Conservation (phyloP, 2,329 filamentous ascomycete genomes). For the Dothidotthia symphoricarpi region DNA sequence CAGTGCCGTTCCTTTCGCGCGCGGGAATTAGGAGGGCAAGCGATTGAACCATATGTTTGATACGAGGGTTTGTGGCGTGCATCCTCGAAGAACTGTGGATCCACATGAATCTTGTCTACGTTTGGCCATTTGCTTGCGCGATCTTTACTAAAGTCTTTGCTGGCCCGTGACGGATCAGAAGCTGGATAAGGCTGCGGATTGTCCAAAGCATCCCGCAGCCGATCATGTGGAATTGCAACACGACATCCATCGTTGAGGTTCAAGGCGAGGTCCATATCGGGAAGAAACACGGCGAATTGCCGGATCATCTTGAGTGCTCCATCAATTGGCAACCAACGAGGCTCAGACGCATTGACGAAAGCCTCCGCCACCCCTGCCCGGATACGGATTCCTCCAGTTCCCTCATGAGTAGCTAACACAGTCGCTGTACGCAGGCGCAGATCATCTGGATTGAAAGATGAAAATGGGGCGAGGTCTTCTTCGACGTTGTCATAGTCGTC, state of each 20-base stretch:
- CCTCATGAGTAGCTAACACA: slow-evolving; percentile 54
- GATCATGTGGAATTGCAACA: slow-evolving; percentile 53
- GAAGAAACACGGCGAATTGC: slow-evolving; percentile 51
- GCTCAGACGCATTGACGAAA: slow-evolving; percentile 49
- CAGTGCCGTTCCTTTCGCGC: slow-evolving; percentile 60
- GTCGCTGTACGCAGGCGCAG: slow-evolving; percentile 55
- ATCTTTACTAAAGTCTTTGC: slow-evolving; percentile 39
- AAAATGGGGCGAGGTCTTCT: slow-evolving; percentile 57
- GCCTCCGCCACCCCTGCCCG: slow-evolving; percentile 51
- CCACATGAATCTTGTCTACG: slow-evolving; percentile 23
- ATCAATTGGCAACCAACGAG: slow-evolving; percentile 60
- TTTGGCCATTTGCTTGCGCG: slow-evolving; percentile 43
- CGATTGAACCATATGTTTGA: slow-evolving; percentile 45
- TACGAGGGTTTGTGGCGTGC: slow-evolving; percentile 42
- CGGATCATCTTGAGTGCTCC: slow-evolving; percentile 55
- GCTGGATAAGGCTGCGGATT: slow-evolving; percentile 25
- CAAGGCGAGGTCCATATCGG: slow-evolving; percentile 63
- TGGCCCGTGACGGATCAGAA: slow-evolving; percentile 20
- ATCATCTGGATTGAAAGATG: slow-evolving; percentile 50
- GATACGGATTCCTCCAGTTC: slow-evolving; percentile 57
- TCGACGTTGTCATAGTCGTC: slow-evolving; percentile 63
- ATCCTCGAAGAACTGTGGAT: slow-evolving; percentile 32
- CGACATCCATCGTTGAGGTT: slow-evolving; percentile 62
- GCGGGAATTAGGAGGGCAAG: slow-evolving; percentile 63
- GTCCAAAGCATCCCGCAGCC: slow-evolving; percentile 26